Base-by-base conservation (phyloP, 345 rosid genomes). In the Arabis alpina region DNA sequence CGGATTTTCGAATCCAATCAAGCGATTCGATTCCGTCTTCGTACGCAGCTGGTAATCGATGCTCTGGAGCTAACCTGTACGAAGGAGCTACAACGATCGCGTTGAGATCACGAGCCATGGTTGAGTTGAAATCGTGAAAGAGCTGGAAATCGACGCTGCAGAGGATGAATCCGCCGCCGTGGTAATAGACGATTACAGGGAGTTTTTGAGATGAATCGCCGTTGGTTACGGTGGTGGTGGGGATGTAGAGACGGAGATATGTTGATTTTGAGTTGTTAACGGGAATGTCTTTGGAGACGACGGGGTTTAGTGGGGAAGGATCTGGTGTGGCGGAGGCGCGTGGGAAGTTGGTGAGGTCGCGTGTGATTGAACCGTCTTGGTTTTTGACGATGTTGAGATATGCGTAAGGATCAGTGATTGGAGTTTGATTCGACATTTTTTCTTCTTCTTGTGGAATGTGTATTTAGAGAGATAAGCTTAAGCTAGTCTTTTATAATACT, bases 21-120 rank as follows among this genome's bases (percentile, higher is more conserved):
- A 90, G 43, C 8, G 79, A 84, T 19, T 83, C 93, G 10, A 62
- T 4, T 0, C 86, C 89, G 37, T 90, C 93, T 0, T 87, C 91
- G 30, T 85, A 87, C 23, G 89, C 87, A 14, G 84, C 82, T 6
- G 92, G 96, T 8, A 85, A 84, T 2, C 91, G 84, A 45, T 87
- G 73, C 84, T 87, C 96, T 0, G 96, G 96, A 8, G 91, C 88
- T 0, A 84, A 72, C 2, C 90, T 84, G 64, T 88, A 82, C 0
- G 80, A 82, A 19, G 80, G 76, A 0, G 93, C 83, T 0, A 75
- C 81, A 4, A 90, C 75, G n/a, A 86, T 41, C 1, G 76, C 84
- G 25, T 75, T 66, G 55, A 80, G 74, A 2, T 64, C 60, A 11
- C 24, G 41, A 0, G 83, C 79, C 70, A 88, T 42, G 14, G 54